Evolutionary conservation across 1,284 basidiomycete genomes (phyloP), one percentile per base, ranked within the genome.

Genomic region (Leccinum proliferum): DNA sequence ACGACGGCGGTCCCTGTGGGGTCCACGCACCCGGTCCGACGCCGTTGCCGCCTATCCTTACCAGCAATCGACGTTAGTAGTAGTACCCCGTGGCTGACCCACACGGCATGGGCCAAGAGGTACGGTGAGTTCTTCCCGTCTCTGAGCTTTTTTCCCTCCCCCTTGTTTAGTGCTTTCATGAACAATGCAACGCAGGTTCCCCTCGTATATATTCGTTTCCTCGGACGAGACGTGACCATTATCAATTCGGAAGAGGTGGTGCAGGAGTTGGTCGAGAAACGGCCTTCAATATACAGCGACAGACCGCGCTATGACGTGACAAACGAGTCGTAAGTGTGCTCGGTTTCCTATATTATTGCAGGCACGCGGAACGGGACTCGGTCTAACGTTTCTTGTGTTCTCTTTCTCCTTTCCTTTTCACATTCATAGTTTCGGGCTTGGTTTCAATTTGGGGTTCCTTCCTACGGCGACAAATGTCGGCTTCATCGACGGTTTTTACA

Each of bases 261-360:
- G 21, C 59, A 64, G 11, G 68, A 68, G 14, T 60, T 73, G 6
- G 35, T 73, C 41, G 72, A 72, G 32, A 67, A 64, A 57, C 65
- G 69, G 12, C 66, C 69, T 5, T 35, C 62, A 11, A 61, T 68
- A 14, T 72, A 71, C 35, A 68, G 65, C 4, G 72, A 69, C 41
- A 60, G 72, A n/a, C 67, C 67, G 10, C 41, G 12, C 15, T 57
- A 58, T 39, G 29, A 29, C 29, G 57, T 60, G n/a, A 63, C 63
- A 5, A 60, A 50, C 41, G 61, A 57, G n/a, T 57, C 58, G 63
- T 64, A 39, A 62, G 63, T 57, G 4, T 57, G 4, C 11, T 12
- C 10, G 21, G 39, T 39, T 39, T 39, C 39, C 39, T 5, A 39
- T 39, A 14, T 39, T 39, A 14, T 39, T 15, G 14, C 39, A n/a